phyloP scores from a whole-genome alignment of 257 asterid genomes.

The Ajuga chamaepitys region DNA sequence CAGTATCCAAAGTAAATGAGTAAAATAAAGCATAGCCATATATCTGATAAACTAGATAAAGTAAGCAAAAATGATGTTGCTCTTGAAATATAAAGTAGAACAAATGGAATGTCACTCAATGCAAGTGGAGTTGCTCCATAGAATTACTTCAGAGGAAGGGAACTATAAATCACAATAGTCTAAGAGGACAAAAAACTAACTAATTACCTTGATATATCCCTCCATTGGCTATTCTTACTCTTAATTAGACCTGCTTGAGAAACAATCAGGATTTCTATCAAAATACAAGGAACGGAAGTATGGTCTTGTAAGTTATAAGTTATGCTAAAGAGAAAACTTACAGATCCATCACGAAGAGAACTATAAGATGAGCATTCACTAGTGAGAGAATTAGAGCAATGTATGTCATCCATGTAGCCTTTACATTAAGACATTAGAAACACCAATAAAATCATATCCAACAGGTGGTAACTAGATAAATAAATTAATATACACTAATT shows the following conservation, averaged over 20 bases:
- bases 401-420: slow-evolving; percentile 28
- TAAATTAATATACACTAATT: not conserved
- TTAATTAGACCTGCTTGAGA: slow-evolving; percentile 38
- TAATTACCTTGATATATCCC: slow-evolving; percentile 31
- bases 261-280: slow-evolving; percentile 1
- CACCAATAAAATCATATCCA: not conserved
- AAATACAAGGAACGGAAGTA: not conserved
- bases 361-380: slow-evolving; percentile 5
- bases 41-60: no score
- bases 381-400: slow-evolving; percentile 16
- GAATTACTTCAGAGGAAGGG: no score
- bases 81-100: no score
- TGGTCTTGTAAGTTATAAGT: not conserved
- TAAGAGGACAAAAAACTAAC: no score
- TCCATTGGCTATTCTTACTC: slow-evolving; percentile 27
- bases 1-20: no score
- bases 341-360: slow-evolving; percentile 23
- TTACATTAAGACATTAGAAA: slow-evolving; percentile 5
- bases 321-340: slow-evolving; percentile 24
- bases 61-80: no score
- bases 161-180: no score
- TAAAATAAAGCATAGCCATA: no score
- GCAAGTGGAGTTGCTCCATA: no score
- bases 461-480: not conserved
- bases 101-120: no score